phyloP scores from a whole-genome alignment of 495 filamentous ascomycete genomes.

The Amorphotheca resinae region DNA sequence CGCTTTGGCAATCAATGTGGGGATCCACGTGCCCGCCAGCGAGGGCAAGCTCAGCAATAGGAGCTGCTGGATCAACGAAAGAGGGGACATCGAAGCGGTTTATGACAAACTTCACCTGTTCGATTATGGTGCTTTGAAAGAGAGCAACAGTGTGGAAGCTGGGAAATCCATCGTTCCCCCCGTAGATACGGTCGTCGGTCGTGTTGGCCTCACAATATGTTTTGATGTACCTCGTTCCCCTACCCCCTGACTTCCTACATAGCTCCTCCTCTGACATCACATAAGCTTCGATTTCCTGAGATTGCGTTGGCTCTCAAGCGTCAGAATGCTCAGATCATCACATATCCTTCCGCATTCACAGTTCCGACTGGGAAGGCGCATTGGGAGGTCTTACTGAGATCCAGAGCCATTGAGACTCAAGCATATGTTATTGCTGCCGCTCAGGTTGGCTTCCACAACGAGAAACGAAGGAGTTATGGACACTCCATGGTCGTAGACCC shows the following conservation, averaged over 20 bases:
- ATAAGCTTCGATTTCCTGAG: slow-evolving; percentile 63
- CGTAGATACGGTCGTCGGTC: slow-evolving; percentile 59
- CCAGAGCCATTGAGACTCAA: slow-evolving; percentile 84
- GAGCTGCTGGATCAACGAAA: slow-evolving; percentile 56
- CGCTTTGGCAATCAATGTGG: slow-evolving; percentile 67
- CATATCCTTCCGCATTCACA: slow-evolving; percentile 87
- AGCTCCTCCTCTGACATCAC: background rate
- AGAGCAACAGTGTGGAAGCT: slow-evolving; percentile 51
- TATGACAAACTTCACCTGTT: slow-evolving; percentile 77
- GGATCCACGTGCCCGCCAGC: slow-evolving; percentile 67
- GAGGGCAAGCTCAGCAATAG: slow-evolving; percentile 48
- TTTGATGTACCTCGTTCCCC: slow-evolving; percentile 55
- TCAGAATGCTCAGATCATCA: slow-evolving; percentile 58
- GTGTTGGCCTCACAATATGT: slow-evolving; percentile 69
- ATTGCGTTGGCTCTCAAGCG: slow-evolving; percentile 52
- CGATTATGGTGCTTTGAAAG: slow-evolving; percentile 57
- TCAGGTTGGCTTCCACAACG: slow-evolving; percentile 69
- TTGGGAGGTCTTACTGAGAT: slow-evolving; percentile 67
- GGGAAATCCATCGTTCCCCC: slow-evolving; percentile 50
- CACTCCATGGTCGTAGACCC: slow-evolving; percentile 80
- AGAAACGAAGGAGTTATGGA: slow-evolving; percentile 71
- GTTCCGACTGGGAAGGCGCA: slow-evolving; percentile 76
- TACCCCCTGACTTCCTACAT: background rate
- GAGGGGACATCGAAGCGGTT: slow-evolving; percentile 45
- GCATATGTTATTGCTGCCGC: slow-evolving; percentile 80